Base-by-base conservation (phyloP, 2,329 filamentous ascomycete species). In the Plenodomus tracheiphilus region DNA sequence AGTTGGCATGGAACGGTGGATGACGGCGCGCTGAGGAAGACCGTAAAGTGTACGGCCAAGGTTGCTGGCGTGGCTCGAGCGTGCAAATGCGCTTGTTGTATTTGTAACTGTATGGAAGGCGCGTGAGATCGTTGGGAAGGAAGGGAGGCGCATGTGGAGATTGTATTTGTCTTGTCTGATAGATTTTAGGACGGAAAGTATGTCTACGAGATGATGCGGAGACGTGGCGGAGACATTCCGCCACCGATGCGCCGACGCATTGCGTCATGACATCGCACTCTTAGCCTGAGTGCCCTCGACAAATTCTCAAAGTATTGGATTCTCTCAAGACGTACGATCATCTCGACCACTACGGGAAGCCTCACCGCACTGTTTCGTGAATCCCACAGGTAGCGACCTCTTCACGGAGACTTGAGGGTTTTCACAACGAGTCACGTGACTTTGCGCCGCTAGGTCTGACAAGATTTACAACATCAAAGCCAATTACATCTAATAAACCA, bases 1-100 rank as follows among this genome's bases (percentile, higher is more conserved):
- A 1, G 81, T 82, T 44, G 89, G 86, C 84, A 93, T 91, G 62
- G 88, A 82, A 25, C 64, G 65, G 40, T 67, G 58, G 11, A 64
- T 18, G 2, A 61, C 58, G 7, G 57, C 54, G 49, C 63, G 68
- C 34, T 66, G 66, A 1, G 66, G 62, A 8, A 59, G 50, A 49
- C 49, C 56, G 53, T 65, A 58, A 37, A 70, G 51, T 5, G 58
- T 58, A 53, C 59, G 49, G 73, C 62, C 38, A 68, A 75, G 35
- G 61, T 61, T 62, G 73, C 65, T 61, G 58, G 73, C 63, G 55
- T 72, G 60, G 54, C 66, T 66, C 47, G 61, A 58, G 51, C 62
- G 57, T 50, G 63, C 49, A 28, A 70, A 59, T 10, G 57, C 54
- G 51, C 41, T 59, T 20, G 73, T 79, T 35, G 74, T 73, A 68